Percentiles rank a stretch among this genome's conserved stretches.
These are phyloP conservation scores for Eragrostis tef DNA, from an alignment of 202 grass and related monocot species.

Conservation along the genomic window DNA sequence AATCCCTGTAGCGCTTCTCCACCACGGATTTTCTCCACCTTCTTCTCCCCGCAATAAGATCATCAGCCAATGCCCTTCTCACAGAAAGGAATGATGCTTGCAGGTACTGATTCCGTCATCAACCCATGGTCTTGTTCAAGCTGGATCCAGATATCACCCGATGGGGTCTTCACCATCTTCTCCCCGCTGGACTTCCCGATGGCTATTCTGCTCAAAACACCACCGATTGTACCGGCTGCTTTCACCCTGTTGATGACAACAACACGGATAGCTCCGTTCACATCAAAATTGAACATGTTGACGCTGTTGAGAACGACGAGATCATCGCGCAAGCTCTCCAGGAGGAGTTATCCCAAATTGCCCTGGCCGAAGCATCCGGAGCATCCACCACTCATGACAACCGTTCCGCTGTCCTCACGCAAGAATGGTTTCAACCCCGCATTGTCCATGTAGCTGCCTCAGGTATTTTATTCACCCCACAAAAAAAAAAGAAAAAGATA, in stretches of 20 bases:
- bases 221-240: conserved; percentile 22
- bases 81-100: not conserved
- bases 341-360: conserved; percentile 68
- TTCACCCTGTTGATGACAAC: not conserved
- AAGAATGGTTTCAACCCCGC: conserved; percentile 53
- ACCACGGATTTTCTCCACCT: not conserved
- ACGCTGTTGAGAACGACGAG: conserved; percentile 65
- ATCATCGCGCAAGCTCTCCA: conserved; percentile 73
- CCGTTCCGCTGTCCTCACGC: conserved; percentile 63
- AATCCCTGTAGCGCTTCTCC: too few species aligned
- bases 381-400: not conserved
- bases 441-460: conserved; percentile 24
- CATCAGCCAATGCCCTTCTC: not conserved
- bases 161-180: conserved; percentile 75
- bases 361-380: conserved; percentile 56
- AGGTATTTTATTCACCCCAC: not conserved
- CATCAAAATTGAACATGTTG: conserved; percentile 18
- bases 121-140: conserved; percentile 54
- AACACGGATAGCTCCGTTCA: not conserved
- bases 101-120: not conserved
- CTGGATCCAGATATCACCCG: conserved; percentile 65
- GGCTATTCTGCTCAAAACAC: not conserved
- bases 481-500: rapidly evolving
- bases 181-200: conserved; percentile 32
- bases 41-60: not conserved